These are phyloP conservation scores for Alternaria arborescens DNA, from an alignment of 2,329 filamentous ascomycete species.

Conservation along the genomic window DNA sequence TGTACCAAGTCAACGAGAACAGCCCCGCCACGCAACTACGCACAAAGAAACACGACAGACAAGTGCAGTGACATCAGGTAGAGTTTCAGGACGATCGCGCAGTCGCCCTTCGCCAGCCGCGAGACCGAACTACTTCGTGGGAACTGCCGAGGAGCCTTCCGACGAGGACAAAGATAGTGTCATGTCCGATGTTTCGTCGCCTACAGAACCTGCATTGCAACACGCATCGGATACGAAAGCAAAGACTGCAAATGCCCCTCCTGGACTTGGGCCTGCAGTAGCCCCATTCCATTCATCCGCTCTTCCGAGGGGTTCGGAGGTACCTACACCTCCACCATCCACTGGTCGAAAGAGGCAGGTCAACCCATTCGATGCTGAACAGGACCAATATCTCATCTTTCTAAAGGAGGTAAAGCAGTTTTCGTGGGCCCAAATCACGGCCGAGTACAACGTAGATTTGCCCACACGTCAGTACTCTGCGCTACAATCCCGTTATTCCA, in stretches of 20 bases:
- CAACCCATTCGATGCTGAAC: constrained; percentile 25
- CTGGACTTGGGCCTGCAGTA: neutral
- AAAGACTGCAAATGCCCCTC: neutral
- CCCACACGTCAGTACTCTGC: constrained; percentile 36
- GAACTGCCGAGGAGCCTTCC: neutral
- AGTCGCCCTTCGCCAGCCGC: neutral
- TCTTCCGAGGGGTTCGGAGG: neutral
- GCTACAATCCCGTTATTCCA: constrained; percentile 42
- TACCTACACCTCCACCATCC: neutral
- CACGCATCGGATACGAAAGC: neutral
- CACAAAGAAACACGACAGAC: neutral
- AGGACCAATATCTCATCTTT: constrained; percentile 49
- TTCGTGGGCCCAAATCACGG: constrained; percentile 49
- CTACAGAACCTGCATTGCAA: neutral
- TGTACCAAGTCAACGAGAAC: neutral
- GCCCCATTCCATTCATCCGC: neutral
- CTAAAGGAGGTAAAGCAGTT: constrained; percentile 52
- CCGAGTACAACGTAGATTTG: constrained; percentile 40
- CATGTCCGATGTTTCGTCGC: constrained; percentile 12
- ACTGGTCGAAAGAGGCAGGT: neutral
- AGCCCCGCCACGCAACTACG: neutral
- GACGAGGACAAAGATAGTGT: constrained; percentile 18
- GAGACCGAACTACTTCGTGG: constrained; percentile 9
- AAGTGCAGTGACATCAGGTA: neutral
- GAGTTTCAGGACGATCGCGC: neutral